Percentiles rank a stretch among this genome's conserved stretches.
Conservation (phyloP, 805 yeast genomes). For the Blastobotrys attinorum region DNA sequence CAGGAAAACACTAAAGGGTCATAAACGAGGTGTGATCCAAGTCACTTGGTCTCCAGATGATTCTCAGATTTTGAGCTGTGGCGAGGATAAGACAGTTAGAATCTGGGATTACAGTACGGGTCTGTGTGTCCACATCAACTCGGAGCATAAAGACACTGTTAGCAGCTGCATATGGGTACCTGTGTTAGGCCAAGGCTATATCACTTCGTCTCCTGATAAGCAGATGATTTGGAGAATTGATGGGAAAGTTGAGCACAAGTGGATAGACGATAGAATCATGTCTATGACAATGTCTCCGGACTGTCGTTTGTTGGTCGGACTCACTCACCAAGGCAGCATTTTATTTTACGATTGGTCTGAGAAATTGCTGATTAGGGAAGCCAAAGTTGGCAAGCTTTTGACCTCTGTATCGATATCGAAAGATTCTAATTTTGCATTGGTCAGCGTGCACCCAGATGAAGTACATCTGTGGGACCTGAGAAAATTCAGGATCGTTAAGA, state of each 20-base stretch:
- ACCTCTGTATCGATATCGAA: conserved; percentile 57
- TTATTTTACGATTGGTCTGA: conserved; percentile 48
- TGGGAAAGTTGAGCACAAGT: conserved; percentile 26
- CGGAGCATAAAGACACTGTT: conserved; percentile 25
- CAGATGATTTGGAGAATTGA: conserved; percentile 39
- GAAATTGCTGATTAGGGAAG: conserved; percentile 35
- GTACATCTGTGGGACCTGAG: background rate
- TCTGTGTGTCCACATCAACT: conserved; percentile 17
- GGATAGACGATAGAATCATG: conserved; percentile 42
- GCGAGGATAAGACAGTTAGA: conserved; percentile 61
- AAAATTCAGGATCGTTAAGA: background rate
- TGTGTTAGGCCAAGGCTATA: background rate
- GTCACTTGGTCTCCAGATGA: conserved; percentile 76
- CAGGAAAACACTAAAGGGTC: conserved; percentile 26
- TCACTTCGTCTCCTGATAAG: conserved; percentile 69
- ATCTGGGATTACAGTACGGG: conserved; percentile 55
- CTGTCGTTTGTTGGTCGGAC: conserved; percentile 53
- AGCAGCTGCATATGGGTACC: conserved; percentile 25
- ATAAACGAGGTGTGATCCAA: conserved; percentile 36
- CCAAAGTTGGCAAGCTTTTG: conserved; percentile 48
- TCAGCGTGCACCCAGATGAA: background rate
- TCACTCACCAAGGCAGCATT: conserved; percentile 54
- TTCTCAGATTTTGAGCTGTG: conserved; percentile 55
- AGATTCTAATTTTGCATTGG: conserved; percentile 41
- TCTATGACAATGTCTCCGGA: conserved; percentile 62